Evolutionary conservation across 2,329 filamentous ascomycete species (phyloP), one percentile per base, ranked within the genome.

Genomic region (Talaromyces sp.): DNA sequence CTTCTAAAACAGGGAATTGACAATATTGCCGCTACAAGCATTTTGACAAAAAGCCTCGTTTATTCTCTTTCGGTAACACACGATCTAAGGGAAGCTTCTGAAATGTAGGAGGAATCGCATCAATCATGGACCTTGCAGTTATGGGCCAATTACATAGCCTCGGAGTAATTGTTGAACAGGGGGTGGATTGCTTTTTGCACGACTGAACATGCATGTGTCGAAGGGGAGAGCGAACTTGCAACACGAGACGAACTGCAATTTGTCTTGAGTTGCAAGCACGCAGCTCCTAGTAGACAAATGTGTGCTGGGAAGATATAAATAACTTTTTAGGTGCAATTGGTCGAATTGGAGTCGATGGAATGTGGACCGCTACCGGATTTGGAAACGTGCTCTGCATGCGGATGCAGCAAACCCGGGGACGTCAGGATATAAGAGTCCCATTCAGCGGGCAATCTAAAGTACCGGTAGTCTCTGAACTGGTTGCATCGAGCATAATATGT

Each of bases 361-460:
- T 50, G 60, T 31, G 12, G 31, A n/a, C 58, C 11, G 8, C 33
- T 63, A 56, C 56, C 61, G 63, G 37, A 63, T 64, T 55, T 46
- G 56, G 60, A 31, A 48, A 50, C 37, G 25, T 18, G 31, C 42
- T 46, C 61, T 55, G 61, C 57, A 65, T 54, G 25, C 63, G 63
- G 61, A 35, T 61, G 25, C 18, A 42, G 18, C 35, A 48, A 37
- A 56, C 33, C 42, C 16, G 57, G 33, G 57, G 50, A 39, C 52
- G 46, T 48, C 62, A 33, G 35, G 16, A 60, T 23, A 55, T 39
- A 33, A 40, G 14, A 57, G 18, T 16, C 21, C n/a, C 5, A 12
- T 44, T 39, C 33, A 48, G 23, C 37, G 58, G 37, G 16, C 12
- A 44, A 35, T 44, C 35, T 42, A 21, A 35, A 54, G 33, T 28